Conservation (phyloP, 441 rosid genomes). For the Jatropha podagrica region DNA sequence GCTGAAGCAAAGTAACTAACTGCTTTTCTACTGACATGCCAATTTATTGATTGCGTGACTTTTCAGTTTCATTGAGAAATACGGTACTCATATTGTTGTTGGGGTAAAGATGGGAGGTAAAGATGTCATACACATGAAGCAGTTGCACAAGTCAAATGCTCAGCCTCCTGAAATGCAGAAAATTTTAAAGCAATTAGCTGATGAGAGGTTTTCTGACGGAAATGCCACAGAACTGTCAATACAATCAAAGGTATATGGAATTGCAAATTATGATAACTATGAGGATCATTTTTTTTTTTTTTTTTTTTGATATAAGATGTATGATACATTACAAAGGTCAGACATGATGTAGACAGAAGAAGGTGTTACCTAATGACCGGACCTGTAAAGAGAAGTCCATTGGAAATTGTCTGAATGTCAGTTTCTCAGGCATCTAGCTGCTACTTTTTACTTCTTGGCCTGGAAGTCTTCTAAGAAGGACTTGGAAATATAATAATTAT, state of each 20-base stretch:
- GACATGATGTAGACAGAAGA: not conserved
- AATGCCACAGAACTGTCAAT: slow-evolving; percentile 28
- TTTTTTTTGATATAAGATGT: not conserved
- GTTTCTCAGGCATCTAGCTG: not conserved
- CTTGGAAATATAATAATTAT: not conserved
- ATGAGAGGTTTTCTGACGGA: slow-evolving; percentile 59
- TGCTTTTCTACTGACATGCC: not conserved
- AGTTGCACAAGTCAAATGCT: slow-evolving; percentile 58
- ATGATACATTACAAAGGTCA: not conserved
- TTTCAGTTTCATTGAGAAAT: slow-evolving; percentile 80
- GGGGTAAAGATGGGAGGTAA: slow-evolving; percentile 98
- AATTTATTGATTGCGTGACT: slow-evolving; percentile 4
- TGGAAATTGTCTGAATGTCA: not conserved
- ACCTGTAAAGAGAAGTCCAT: not conserved
- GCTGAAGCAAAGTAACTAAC: not conserved
- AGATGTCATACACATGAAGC: slow-evolving; percentile 78
- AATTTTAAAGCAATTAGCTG: slow-evolving; percentile 58
- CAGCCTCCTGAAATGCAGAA: slow-evolving; percentile 66
- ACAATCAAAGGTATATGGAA: slow-evolving; percentile 44
- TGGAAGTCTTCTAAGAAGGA: not conserved
- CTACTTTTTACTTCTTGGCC: not conserved
- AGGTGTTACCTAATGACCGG: not conserved
- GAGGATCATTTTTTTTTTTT: not conserved
- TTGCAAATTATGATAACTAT: not conserved
- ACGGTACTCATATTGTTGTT: slow-evolving; percentile 83